Evolutionary conservation across 2,329 filamentous ascomycete species (phyloP).

Genomic region (Trichoderma atroviride): DNA sequence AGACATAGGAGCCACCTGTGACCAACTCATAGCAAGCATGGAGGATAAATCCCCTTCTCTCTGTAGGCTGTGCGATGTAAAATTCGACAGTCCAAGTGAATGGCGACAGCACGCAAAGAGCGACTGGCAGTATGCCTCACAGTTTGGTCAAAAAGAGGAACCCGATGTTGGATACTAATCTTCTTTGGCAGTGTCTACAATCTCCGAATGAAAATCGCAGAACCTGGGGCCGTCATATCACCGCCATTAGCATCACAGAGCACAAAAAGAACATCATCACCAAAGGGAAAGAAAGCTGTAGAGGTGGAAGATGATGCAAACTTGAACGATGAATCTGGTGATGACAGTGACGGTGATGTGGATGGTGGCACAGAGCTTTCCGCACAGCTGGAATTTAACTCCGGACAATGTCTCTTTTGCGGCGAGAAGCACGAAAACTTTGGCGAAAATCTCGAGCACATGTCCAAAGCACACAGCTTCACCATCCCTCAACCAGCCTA

Average conservation of each 20-base stretch:
- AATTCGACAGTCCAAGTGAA: constrained; percentile 27
- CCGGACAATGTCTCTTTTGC: constrained; percentile 50
- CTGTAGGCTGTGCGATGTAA: constrained; percentile 32
- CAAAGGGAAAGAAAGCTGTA: not conserved
- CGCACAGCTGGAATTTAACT: constrained; percentile 32
- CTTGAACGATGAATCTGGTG: not conserved
- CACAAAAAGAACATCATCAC: constrained; percentile 8
- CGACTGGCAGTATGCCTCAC: constrained; percentile 32
- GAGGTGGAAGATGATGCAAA: not conserved
- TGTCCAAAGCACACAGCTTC: constrained; percentile 53
- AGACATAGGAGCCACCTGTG: not conserved
- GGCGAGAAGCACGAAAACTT: constrained; percentile 36
- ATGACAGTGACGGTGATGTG: not conserved
- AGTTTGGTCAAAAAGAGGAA: not conserved
- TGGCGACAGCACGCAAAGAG: constrained; percentile 34
- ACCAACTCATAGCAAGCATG: constrained; percentile 6
- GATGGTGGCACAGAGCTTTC: constrained; percentile 5
- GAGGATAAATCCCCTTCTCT: constrained; percentile 29
- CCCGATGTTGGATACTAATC: not conserved
- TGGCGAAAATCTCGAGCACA: constrained; percentile 49
- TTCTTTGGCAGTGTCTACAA: constrained; percentile 32
- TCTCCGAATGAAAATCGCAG: constrained; percentile 32
- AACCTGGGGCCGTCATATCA: constrained; percentile 28
- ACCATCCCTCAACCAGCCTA: constrained; percentile 45
- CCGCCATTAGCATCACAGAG: constrained; percentile 25